Base-by-base conservation (phyloP, 768 basidiomycete species). In the Kwoniella dendrophila region DNA sequence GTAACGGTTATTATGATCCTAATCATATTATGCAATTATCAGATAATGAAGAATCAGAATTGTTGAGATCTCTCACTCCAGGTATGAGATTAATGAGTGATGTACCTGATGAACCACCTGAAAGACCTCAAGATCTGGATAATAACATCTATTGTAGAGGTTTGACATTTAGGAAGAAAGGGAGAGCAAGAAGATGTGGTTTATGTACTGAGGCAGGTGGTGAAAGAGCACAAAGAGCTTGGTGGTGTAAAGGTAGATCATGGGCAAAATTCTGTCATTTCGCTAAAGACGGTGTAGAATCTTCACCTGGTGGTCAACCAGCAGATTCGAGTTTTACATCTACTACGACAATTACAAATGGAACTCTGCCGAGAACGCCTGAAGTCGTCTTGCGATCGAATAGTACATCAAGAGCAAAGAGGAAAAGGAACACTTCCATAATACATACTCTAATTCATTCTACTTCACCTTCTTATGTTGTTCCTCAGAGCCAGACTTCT, bases 211-310 rank as follows among this genome's bases (percentile, higher is more conserved):
- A 22, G 11, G 57, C 62, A 4, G 52, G 40, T 11, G 53, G 49
- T 3, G 16, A 45, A 3, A 34, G 66, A 32, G 52, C 27, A 20
- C 18, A 59, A n/a, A 52, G 24, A 27, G 61, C 60, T 16, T 61
- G 50, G 54, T 69, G 53, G 52, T 68, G 66, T 30, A 59, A 59
- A 49, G 66, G 66, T 2, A 57, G 66, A 30, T 26, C 30, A n/a
- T 56, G 54, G 59, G 27, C 52, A 3, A 61, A 57, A 32, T 34
- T 53, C 12, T 66, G 64, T 32, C 26, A 56, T 11, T 66, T 62
- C 43, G 34, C 34, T 7, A 34, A 27, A 11, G 32, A 16, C 7
- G 24, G 40, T 14, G 50, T 22, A 40, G 40, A 33, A 29, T 2
- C 45, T 24, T 26, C 50, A 8, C 20, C 8, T n/a, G 41, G 18